These are phyloP conservation scores for Fusarium lyarnte DNA, from an alignment of 2,329 filamentous ascomycete species.

Conservation along the genomic window DNA sequence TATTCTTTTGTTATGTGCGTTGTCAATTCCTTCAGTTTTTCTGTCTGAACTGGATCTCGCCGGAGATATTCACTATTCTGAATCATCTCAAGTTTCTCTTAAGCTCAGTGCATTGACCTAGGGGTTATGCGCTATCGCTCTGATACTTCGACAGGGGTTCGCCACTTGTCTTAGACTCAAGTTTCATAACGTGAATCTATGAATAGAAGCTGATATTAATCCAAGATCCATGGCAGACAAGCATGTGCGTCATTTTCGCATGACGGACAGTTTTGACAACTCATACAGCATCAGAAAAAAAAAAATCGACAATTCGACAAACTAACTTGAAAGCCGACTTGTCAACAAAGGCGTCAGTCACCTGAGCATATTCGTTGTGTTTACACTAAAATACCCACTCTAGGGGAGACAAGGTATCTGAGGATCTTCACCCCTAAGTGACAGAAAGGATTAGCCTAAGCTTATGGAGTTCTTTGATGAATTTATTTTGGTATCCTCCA, in stretches of 20 bases:
- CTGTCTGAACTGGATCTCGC: not conserved
- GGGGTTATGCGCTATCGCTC: constrained; percentile 4
- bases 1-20: constrained; percentile 8
- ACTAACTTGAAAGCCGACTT: not conserved
- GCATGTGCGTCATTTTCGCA: constrained; percentile 2
- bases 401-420: not conserved
- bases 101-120: constrained; percentile 8
- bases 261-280: not conserved
- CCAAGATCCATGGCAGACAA: not conserved
- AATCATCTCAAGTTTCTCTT: not conserved
- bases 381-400: constrained; percentile 8
- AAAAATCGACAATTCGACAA: not conserved
- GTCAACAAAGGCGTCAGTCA: constrained; percentile 10
- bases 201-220: constrained; percentile 10
- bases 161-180: constrained; percentile 21
- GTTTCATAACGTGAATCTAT: constrained; percentile 19
- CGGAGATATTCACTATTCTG: not conserved
- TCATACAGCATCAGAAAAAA: not conserved
- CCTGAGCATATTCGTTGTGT: constrained; percentile 6
- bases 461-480: accelerated
- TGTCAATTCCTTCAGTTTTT: constrained; percentile 3
- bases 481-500: not conserved
- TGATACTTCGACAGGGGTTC: constrained; percentile 14
- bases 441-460: not conserved
- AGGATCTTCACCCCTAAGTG: not conserved